Evolutionary conservation across 768 basidiomycete species (phyloP), one percentile per base, ranked within the genome.

Genomic region (Rhodotorula graminis): DNA sequence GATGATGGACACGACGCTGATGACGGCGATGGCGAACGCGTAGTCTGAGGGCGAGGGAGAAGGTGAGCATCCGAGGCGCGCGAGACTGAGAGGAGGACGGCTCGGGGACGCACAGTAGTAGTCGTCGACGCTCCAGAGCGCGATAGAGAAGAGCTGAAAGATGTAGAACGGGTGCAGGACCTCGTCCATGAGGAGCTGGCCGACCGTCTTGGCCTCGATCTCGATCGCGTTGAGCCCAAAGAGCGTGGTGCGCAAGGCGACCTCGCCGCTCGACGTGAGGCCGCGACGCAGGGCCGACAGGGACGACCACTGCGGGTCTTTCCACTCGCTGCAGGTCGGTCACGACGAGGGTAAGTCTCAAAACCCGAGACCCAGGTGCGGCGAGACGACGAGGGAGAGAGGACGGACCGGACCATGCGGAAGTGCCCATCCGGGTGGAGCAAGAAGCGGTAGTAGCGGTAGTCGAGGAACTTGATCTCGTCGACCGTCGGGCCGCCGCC

Each of bases 91-190:
- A 64, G 23, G 31, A 55, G 37, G 10, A 27, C 7, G 65, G 10
- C 5, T 47, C 8, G 3, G 16, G 15, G 18, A 52, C 74, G 29
- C 16, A 70, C 71, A 77, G 76, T 89, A 93, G 79, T 98, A 99
- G 80, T 97, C 86, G 75, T 99, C 96, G 64, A 98, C 78, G 3
- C 90, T 90, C 96, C 96, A 99, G 12, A 99, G 83, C 52, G 91
- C 83, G 76, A 98, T 90, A 75, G 93, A 96, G 62, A 92, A 92
- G 75, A 97, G 88, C 85, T 99, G 96, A 79, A 99, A 99, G 44
- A 99, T 89, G 80, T 97, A 98, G 82, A 98, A 98, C 1, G 96
- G 96, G 79, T 98, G 95, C 52, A 98, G 89, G 58, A 96, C 87
- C 85, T 98, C 96, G 75, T 97, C 93, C 29, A 97, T 82, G 14